Conservation (phyloP, 176 grass and related monocot species). For the Zoysia japonica region DNA sequence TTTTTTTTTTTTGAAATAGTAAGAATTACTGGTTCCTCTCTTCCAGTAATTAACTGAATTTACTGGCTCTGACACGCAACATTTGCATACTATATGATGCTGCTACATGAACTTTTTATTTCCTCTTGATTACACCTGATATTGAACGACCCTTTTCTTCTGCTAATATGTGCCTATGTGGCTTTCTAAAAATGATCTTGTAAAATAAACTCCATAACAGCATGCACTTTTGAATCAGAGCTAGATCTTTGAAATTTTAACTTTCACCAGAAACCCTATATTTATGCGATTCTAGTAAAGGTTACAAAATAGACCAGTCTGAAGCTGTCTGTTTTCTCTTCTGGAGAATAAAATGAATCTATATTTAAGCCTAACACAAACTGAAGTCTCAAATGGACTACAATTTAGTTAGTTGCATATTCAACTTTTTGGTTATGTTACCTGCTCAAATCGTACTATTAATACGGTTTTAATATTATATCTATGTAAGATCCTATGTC, state of each 20-base stretch:
- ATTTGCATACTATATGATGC: not conserved
- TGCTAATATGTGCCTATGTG: not conserved
- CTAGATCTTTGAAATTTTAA: not conserved
- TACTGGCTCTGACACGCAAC: slow-evolving; percentile 12
- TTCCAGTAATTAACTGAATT: slow-evolving; percentile 23
- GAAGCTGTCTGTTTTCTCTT: slow-evolving; percentile 7
- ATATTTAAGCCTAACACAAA: slow-evolving; percentile 10
- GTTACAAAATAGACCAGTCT: not conserved
- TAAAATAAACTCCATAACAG: not conserved
- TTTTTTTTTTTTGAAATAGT: slow-evolving; percentile 28
- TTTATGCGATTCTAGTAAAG: not conserved
- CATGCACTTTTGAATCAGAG: not conserved
- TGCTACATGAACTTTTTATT: slow-evolving; percentile 19
- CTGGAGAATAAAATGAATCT: not conserved
- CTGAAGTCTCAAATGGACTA: not conserved
- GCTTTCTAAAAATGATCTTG: not conserved
- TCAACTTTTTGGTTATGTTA: slow-evolving; percentile 6
- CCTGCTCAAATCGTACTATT: slow-evolving; percentile 6
- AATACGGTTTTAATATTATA: not conserved
- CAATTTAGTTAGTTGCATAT: slow-evolving; percentile 6
- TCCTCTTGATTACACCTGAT: not conserved
- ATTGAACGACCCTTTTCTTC: not conserved
- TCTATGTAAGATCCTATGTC: slow-evolving; percentile 19
- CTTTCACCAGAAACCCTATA: not conserved
- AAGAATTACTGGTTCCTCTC: slow-evolving; percentile 7